Evolutionary conservation across 345 rosid genomes (phyloP), one percentile per base, ranked within the genome.

Genomic region (Cochlearia excelsa): DNA sequence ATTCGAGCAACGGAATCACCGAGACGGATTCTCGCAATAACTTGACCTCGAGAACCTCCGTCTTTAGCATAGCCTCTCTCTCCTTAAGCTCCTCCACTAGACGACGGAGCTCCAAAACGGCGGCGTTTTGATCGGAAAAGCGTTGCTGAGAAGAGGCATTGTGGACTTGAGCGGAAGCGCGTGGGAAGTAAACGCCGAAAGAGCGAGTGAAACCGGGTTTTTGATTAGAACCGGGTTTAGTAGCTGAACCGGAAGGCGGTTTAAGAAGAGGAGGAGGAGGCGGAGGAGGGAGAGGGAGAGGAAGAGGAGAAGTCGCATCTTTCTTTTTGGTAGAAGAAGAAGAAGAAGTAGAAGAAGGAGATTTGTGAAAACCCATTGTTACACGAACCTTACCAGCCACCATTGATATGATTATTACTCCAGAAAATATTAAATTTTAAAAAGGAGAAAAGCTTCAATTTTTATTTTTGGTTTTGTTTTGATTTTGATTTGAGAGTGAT

Each of bases 91-190:
- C 79, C 39, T 93, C 99, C 2, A 93, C 84, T 11, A 83, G 75
- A 7, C 83, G 84, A 45, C 84, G 78, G 2, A 93, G 92, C 46
- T 93, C 99, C 0, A 81, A 10, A 1, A 82, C 79, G 69, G 41
- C 4, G 2, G 5, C 46, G 41, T 81, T 96, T 4, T 90, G 96
- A 0, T 85, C 87, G 39, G 95, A 39, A 47, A 59, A 30, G 5
- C 61, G 23, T 16, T 16, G 23, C 23, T 16, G 57, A 35, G 65
- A 35, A 23, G 70, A 49, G 8, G 74, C 95, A 28, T 45, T 7
- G 85, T 88, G 99, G 49, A 93, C 97, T 65, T 93, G 97, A 7
- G 97, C 88, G 3, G 97, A 89, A 52, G 99, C 71, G 49, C 97
- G 95, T 4, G 99, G 99, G 84, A 93, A 90, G 75, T 89, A 90